Evolutionary conservation across 371 early-diverging fungal species (phyloP).

Genomic region (Rhizomucor pusillus): DNA sequence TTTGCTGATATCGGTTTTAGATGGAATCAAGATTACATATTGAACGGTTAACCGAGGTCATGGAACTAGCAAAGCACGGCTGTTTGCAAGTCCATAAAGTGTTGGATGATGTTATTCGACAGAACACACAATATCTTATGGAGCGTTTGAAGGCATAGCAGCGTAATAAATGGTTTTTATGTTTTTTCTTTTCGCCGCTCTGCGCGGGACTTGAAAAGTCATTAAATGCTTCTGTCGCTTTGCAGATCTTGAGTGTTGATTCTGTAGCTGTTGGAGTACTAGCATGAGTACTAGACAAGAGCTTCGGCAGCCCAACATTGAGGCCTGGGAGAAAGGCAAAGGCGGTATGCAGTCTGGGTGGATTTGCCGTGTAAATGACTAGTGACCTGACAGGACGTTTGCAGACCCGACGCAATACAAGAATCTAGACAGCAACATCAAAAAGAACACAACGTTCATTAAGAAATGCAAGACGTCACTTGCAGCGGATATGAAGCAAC

Average conservation of each 20-base stretch:
- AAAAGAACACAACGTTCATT: slow-evolving; percentile 94
- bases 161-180: too few relatives aligned
- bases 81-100: slow-evolving; percentile 77
- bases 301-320: slow-evolving; percentile 12
- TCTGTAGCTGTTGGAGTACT: too few relatives aligned
- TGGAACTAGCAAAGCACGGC: slow-evolving; percentile 79
- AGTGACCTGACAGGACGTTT: neutral
- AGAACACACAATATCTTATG: slow-evolving; percentile 49
- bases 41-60: slow-evolving; percentile 77
- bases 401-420: slow-evolving; percentile 28
- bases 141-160: slow-evolving; percentile 42
- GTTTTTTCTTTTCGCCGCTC: too few relatives aligned
- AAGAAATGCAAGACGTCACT: slow-evolving; percentile 87
- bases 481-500: slow-evolving; percentile 67
- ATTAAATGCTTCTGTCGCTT: too few relatives aligned
- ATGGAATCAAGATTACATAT: slow-evolving; percentile 89
- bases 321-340: slow-evolving; percentile 17
- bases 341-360: neutral
- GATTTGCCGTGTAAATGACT: neutral
- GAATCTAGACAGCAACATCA: slow-evolving; percentile 92
- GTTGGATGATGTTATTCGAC: slow-evolving; percentile 76
- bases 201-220: too few relatives aligned
- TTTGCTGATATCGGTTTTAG: slow-evolving; percentile 41
- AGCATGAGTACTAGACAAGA: slow-evolving; percentile 12
- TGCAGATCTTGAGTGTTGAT: too few relatives aligned